Conservation (phyloP, 495 filamentous ascomycete species). For the Hypoxylon subgilvum region DNA sequence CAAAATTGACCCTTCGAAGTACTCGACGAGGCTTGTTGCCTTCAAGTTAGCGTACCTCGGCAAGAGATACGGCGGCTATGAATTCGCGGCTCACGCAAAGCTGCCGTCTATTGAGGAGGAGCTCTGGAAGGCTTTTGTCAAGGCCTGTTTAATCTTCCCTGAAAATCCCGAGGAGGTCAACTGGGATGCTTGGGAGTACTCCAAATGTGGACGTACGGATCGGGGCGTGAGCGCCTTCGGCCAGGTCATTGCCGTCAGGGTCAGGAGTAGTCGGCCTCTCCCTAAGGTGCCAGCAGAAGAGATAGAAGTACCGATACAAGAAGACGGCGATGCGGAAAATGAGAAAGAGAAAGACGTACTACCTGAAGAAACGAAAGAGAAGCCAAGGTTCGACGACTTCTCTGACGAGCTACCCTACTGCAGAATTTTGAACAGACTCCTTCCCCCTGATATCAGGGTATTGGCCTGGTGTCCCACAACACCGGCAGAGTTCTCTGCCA, state of each 20-base stretch:
- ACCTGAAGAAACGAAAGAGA: conserved; percentile 23
- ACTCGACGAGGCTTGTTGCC: conserved; percentile 82
- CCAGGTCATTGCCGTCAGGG: conserved; percentile 82
- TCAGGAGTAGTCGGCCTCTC: conserved; percentile 76
- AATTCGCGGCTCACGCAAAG: conserved; percentile 70
- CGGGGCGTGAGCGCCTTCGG: conserved; percentile 95
- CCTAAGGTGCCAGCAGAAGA: conserved; percentile 17
- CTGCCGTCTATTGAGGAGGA: conserved; percentile 87
- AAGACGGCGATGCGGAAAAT: conserved; percentile 2
- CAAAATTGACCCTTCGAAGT: conserved; percentile 76
- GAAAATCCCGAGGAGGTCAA: conserved; percentile 61
- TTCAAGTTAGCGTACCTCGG: conserved; percentile 95
- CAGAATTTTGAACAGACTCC: conserved; percentile 78
- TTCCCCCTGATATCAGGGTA: conserved; percentile 86
- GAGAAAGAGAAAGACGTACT: neutral
- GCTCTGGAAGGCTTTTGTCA: conserved; percentile 85
- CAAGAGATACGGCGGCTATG: conserved; percentile 87
- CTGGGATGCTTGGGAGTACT: conserved; percentile 84
- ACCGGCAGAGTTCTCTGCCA: conserved; percentile 79
- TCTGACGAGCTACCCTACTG: conserved; percentile 84
- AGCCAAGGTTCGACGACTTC: conserved; percentile 70
- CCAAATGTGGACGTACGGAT: conserved; percentile 93
- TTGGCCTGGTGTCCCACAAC: conserved; percentile 91
- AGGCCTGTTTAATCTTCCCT: conserved; percentile 79
- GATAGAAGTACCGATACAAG: conserved; percentile 8